phyloP scores from a whole-genome alignment of 2,329 filamentous ascomycete genomes.

The Hirsutella thompsonii region DNA sequence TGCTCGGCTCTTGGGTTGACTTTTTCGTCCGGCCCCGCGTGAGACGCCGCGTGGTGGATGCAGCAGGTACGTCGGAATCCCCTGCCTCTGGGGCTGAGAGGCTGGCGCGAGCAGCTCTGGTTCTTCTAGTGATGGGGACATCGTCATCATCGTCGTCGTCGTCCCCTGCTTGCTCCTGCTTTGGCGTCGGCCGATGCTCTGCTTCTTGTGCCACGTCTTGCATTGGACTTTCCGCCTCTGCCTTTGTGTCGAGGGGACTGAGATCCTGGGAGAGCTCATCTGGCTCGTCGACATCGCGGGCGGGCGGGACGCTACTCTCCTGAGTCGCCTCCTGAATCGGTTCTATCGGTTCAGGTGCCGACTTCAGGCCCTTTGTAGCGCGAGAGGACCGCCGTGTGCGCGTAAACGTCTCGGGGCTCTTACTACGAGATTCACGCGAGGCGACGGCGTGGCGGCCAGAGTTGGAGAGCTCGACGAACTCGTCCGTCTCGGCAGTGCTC shows the following conservation, averaged over 20 bases:
- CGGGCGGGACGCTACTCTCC: conserved; percentile 29
- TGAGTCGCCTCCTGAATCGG: conserved; percentile 40
- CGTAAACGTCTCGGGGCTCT: conserved; percentile 38
- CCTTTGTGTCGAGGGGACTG: conserved; percentile 14
- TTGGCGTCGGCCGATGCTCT: conserved; percentile 9
- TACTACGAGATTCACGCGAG: conserved; percentile 37
- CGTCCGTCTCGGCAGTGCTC: conserved; percentile 40
- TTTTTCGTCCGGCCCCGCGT: conserved; percentile 31
- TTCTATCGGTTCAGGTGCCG: conserved; percentile 32
- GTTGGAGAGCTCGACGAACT: conserved; percentile 43
- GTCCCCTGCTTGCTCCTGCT: conserved; percentile 15
- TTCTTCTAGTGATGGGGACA: conserved; percentile 32
- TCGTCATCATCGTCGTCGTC: conserved; percentile 37
- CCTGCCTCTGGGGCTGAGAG: conserved; percentile 16
- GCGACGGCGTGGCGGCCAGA: conserved; percentile 45
- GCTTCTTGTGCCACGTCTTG: conserved; percentile 7
- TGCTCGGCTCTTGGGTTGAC: conserved; percentile 40
- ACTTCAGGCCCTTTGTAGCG: conserved; percentile 36
- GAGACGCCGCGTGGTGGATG: conserved; percentile 27
- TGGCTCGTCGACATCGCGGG: conserved; percentile 19
- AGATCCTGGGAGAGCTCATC: conserved; percentile 24
- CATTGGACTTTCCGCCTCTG: conserved; percentile 17
- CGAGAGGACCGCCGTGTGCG: conserved; percentile 32
- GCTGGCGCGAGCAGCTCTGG: conserved; percentile 23
- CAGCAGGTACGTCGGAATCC: conserved; percentile 15